Percentiles rank a stretch among this genome's conserved stretches.
Evolutionary conservation across 805 yeast species (phyloP).

Genomic region (Ogataea pini): DNA sequence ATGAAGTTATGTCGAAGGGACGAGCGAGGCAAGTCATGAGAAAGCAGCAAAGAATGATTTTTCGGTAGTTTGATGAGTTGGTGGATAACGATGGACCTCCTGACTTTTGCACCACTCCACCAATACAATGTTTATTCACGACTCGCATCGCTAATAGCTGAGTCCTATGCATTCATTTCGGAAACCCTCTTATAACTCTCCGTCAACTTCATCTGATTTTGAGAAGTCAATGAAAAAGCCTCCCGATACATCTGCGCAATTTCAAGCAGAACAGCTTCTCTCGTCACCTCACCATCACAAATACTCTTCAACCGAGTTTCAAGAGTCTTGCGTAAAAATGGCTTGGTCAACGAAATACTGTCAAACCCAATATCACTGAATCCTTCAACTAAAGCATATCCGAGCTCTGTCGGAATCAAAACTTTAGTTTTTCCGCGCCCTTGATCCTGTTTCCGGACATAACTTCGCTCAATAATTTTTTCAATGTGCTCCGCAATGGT

Average conservation of each 20-base stretch:
- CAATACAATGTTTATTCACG: too few species aligned
- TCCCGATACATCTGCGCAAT: constrained; percentile 58
- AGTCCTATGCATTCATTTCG: constrained; percentile 8
- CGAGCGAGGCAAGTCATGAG: too few species aligned
- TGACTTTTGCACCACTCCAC: too few species aligned
- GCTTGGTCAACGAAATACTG: constrained; percentile 75
- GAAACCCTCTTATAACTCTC: constrained; percentile 34
- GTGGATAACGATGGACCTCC: too few species aligned
- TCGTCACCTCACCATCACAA: constrained; percentile 60
- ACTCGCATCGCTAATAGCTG: not conserved
- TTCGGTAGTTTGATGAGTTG: too few species aligned
- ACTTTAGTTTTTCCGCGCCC: constrained; percentile 42
- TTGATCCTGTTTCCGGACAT: constrained; percentile 49
- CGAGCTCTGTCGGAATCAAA: constrained; percentile 78
- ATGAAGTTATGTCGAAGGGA: too few species aligned
- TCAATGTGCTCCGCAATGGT: constrained; percentile 98
- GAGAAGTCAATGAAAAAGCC: constrained; percentile 54
- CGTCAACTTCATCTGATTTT: constrained; percentile 40
- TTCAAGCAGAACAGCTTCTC: constrained; percentile 54
- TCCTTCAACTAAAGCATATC: constrained; percentile 85
- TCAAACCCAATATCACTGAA: constrained; percentile 80
- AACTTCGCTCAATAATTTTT: constrained; percentile 68
- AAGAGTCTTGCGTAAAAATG: constrained; percentile 75
- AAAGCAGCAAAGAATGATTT: too few species aligned
- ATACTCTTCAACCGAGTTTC: constrained; percentile 68